These are phyloP conservation scores for Stellera chamaejasme DNA, from an alignment of 345 rosid genomes.

Conservation along the genomic window DNA sequence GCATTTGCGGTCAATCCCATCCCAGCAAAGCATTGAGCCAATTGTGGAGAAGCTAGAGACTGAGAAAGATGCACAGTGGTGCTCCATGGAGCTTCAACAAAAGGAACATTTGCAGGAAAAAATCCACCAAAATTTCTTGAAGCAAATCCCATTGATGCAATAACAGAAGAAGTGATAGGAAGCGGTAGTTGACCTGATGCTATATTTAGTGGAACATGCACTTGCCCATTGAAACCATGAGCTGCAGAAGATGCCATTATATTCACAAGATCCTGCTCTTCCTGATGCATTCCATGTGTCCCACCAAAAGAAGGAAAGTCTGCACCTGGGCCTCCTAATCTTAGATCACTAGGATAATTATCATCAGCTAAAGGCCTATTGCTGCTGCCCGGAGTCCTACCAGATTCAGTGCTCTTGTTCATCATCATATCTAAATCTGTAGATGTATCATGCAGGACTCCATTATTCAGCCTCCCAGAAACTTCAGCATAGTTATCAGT, in stretches of 20 bases:
- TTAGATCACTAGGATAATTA: not conserved
- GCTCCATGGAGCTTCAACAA: constrained; percentile 3
- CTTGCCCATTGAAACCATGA: constrained; percentile 8
- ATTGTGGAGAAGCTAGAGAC: constrained; percentile 5
- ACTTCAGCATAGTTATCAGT: constrained; percentile 3
- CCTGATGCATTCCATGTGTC: constrained; percentile 13
- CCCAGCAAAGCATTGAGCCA: constrained; percentile 4
- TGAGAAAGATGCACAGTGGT: constrained; percentile 11
- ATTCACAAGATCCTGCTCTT: constrained; percentile 13
- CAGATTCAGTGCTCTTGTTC: not conserved
- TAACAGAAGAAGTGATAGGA: not conserved
- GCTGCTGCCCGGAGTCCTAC: too few relatives aligned
- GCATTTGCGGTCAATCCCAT: constrained; percentile 10
- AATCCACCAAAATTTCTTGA: constrained; percentile 5
- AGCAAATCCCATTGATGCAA: constrained; percentile 12
- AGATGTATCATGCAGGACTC: not conserved
- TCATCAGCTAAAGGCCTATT: constrained; percentile 1
- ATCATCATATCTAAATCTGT: not conserved
- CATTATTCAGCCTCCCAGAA: constrained; percentile 8
- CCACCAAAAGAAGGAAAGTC: constrained; percentile 4
- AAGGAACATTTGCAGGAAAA: constrained; percentile 7
- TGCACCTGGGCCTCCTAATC: not conserved
- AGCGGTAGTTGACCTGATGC: constrained; percentile 3
- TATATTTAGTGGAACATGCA: constrained; percentile 10
- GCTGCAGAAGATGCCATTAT: constrained; percentile 8